Conservation (phyloP, 2,329 filamentous ascomycete genomes). For the Hypoxylon sp. region DNA sequence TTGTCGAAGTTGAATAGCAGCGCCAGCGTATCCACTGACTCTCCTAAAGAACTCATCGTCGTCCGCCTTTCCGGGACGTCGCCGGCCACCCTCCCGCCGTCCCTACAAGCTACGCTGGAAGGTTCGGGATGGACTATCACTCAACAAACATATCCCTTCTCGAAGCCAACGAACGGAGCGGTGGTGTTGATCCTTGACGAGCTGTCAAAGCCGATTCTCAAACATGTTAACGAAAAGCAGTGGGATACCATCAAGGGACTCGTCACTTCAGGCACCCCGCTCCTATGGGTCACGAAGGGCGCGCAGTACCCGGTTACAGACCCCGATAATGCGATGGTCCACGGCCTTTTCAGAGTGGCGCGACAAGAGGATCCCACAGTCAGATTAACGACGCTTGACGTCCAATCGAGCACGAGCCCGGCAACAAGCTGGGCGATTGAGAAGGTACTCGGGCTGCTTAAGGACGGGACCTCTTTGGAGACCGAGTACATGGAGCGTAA, state of each 20-base stretch:
- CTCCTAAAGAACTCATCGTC: slow-evolving; percentile 6
- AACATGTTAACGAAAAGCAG: slow-evolving; percentile 21
- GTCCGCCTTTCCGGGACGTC: slow-evolving; percentile 6
- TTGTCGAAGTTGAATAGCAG: slow-evolving; percentile 5
- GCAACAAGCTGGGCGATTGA: slow-evolving; percentile 41
- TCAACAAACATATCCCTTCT: slow-evolving; percentile 4
- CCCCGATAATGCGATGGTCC: slow-evolving; percentile 42
- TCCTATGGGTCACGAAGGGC: slow-evolving; percentile 50
- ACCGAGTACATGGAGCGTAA: slow-evolving; percentile 50
- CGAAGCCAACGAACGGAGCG: background rate
- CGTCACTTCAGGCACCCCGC: slow-evolving; percentile 22
- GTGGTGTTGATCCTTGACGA: slow-evolving; percentile 6
- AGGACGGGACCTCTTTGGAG: slow-evolving; percentile 33
- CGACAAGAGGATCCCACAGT: slow-evolving; percentile 40
- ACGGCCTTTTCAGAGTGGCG: slow-evolving; percentile 45
- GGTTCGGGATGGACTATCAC: slow-evolving; percentile 8
- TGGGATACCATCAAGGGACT: slow-evolving; percentile 47
- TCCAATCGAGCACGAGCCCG: slow-evolving; percentile 33
- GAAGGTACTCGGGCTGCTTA: slow-evolving; percentile 25
- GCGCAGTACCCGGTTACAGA: slow-evolving; percentile 43
- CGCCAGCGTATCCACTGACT: background rate
- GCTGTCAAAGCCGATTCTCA: background rate
- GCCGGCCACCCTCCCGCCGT: slow-evolving; percentile 1
- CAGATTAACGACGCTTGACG: slow-evolving; percentile 35
- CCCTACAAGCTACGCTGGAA: background rate